phyloP scores from a whole-genome alignment of 495 filamentous ascomycete species.

The Hyphodiscus hymeniophilus region DNA sequence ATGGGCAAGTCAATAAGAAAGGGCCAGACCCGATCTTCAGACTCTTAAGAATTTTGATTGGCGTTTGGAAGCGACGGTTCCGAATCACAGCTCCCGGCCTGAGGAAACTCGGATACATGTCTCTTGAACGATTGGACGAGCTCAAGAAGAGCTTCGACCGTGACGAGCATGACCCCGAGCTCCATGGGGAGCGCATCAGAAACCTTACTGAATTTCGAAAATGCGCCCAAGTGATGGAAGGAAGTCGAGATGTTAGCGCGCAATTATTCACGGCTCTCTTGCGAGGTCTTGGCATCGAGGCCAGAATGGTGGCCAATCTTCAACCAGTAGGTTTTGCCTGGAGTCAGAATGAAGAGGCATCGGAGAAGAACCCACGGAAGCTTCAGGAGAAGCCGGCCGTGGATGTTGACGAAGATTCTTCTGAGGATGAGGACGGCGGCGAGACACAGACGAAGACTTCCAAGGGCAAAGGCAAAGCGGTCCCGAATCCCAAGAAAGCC shows the following conservation, averaged over 20 bases:
- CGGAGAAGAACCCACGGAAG: slow-evolving; percentile 25
- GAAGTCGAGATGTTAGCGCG: slow-evolving; percentile 79
- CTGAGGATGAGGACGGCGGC: slow-evolving; percentile 22
- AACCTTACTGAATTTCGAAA: slow-evolving; percentile 57
- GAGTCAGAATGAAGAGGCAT: slow-evolving; percentile 71
- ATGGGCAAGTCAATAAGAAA: slow-evolving; percentile 60
- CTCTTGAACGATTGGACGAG: slow-evolving; percentile 55
- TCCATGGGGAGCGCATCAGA: slow-evolving; percentile 67
- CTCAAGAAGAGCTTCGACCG: slow-evolving; percentile 56
- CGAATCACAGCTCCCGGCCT: slow-evolving; percentile 67
- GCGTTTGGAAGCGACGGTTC: slow-evolving; percentile 87
- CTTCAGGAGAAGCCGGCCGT: slow-evolving; percentile 6
- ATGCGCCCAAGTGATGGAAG: slow-evolving; percentile 61
- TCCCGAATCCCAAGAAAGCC: slow-evolving; percentile 16
- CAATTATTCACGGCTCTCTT: slow-evolving; percentile 87
- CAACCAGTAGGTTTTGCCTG: slow-evolving; percentile 89
- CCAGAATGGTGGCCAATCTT: slow-evolving; percentile 71
- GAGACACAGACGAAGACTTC: slow-evolving; percentile 10
- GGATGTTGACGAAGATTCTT: slow-evolving; percentile 25
- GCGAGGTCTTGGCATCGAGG: slow-evolving; percentile 73
- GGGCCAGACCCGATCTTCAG: slow-evolving; percentile 73
- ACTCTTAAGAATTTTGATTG: slow-evolving; percentile 64
- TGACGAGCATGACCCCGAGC: slow-evolving; percentile 49
- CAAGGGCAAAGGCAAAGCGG: slow-evolving; percentile 10
- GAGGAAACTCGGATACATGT: slow-evolving; percentile 84